Conservation (phyloP, 768 basidiomycete genomes). For the Mrakia hoshinonis region DNA sequence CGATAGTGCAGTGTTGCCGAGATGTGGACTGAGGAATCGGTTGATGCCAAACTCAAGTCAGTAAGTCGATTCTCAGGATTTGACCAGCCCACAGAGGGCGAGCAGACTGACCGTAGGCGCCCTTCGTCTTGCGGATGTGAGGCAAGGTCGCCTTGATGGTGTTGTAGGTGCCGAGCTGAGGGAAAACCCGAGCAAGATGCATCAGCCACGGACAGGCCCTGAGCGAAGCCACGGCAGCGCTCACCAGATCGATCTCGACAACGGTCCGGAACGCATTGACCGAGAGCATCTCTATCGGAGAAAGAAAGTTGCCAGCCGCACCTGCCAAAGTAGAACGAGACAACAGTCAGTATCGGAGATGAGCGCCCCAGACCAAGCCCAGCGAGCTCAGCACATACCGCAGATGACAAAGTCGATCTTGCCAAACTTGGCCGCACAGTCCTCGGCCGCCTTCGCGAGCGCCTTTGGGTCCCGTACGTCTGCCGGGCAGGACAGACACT, state of each 20-base stretch:
- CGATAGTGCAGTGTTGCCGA: conserved; percentile 79
- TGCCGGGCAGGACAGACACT: conserved; percentile 62
- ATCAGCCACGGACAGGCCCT: too few relatives aligned
- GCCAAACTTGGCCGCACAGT: conserved; percentile 67
- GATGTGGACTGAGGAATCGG: conserved; percentile 57
- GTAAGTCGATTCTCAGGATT: too few relatives aligned
- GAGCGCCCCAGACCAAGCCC: not conserved
- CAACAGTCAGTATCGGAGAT: not conserved
- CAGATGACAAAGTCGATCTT: conserved; percentile 91
- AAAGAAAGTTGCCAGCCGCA: conserved; percentile 94
- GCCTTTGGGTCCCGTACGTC: conserved; percentile 74
- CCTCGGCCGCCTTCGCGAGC: conserved; percentile 63
- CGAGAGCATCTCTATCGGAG: conserved; percentile 53
- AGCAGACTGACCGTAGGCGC: conserved; percentile 51
- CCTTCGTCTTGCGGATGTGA: conserved; percentile 60
- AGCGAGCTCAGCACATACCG: conserved; percentile 46
- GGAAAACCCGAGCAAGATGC: too few relatives aligned
- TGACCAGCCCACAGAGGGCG: too few relatives aligned
- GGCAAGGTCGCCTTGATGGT: conserved; percentile 85
- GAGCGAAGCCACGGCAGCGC: too few relatives aligned
- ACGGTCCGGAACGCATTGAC: conserved; percentile 88
- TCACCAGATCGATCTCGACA: conserved; percentile 82
- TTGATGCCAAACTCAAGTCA: too few relatives aligned
- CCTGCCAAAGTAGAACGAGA: conserved; percentile 45
- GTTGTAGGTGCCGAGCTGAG: conserved; percentile 79